Conservation (phyloP, 2,329 filamentous ascomycete genomes). For the Curvularia sp. region DNA sequence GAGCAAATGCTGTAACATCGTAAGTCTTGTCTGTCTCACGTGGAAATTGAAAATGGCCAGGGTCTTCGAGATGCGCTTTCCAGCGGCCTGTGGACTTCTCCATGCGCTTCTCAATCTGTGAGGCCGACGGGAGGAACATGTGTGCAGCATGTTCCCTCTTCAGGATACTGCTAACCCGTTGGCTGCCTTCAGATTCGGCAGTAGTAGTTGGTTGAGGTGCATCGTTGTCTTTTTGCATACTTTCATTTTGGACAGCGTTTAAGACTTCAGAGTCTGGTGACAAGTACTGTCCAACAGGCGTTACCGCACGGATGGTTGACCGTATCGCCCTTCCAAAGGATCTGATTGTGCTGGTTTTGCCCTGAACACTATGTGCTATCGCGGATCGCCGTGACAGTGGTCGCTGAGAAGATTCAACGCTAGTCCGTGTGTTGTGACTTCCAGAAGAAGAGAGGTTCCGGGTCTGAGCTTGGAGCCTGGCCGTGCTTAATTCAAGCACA, state of each 20-base stretch:
- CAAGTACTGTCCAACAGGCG: slow-evolving; percentile 32
- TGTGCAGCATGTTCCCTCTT: slow-evolving; percentile 1
- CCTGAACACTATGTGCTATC: slow-evolving; percentile 24
- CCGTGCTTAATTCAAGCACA: slow-evolving; percentile 36
- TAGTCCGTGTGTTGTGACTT: slow-evolving; percentile 17
- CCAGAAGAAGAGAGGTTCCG: slow-evolving; percentile 25
- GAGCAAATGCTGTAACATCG: slow-evolving; percentile 19
- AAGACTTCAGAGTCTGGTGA: slow-evolving; percentile 17
- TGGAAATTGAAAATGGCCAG: slow-evolving; percentile 36
- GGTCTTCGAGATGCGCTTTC: slow-evolving; percentile 52
- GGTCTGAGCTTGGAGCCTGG: slow-evolving; percentile 21
- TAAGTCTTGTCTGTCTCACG: slow-evolving; percentile 38
- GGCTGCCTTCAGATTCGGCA: slow-evolving; percentile 8
- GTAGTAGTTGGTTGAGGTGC: slow-evolving; percentile 14
- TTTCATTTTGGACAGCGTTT: slow-evolving; percentile 9
- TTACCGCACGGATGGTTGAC: slow-evolving; percentile 50
- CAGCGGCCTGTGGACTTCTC: slow-evolving; percentile 52
- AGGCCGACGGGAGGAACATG: slow-evolving; percentile 43
- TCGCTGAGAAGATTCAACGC: slow-evolving; percentile 20
- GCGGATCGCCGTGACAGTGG: slow-evolving; percentile 20
- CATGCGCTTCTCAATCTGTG: slow-evolving; percentile 51
- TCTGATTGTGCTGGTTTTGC: slow-evolving; percentile 39
- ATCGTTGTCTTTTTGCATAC: slow-evolving; percentile 18
- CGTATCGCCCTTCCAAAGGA: slow-evolving; percentile 40
- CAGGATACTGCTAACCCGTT: not conserved